Percentiles rank a stretch among this genome's conserved stretches.
These are phyloP conservation scores for Helminthosporium solani DNA, from an alignment of 2,329 filamentous ascomycete species.

Conservation along the genomic window DNA sequence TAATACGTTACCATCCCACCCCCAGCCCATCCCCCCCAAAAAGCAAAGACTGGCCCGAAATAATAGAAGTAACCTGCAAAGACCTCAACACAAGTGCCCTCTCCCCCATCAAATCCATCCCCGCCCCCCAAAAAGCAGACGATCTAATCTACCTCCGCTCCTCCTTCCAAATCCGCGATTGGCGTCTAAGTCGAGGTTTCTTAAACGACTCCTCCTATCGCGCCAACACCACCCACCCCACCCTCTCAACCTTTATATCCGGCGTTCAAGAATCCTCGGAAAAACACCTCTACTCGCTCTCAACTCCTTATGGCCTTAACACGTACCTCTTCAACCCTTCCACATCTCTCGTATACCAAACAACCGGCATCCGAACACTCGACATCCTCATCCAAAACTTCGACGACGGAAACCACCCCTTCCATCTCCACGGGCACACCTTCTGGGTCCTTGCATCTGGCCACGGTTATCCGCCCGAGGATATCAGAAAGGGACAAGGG, in stretches of 20 bases:
- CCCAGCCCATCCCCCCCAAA: slow-evolving; percentile 22
- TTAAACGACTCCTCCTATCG: slow-evolving; percentile 60
- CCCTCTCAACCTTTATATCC: slow-evolving; percentile 53
- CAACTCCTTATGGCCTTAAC: slow-evolving; percentile 19
- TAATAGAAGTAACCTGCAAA: slow-evolving; percentile 51
- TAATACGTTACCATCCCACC: slow-evolving; percentile 48
- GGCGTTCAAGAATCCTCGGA: slow-evolving; percentile 40
- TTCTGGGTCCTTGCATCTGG: slow-evolving; percentile 63
- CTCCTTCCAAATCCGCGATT: slow-evolving; percentile 61
- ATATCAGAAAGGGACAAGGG: slow-evolving; percentile 24
- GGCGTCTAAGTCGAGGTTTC: slow-evolving; percentile 59
- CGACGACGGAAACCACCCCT: slow-evolving; percentile 46
- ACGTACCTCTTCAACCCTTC: slow-evolving; percentile 26
- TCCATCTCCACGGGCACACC: slow-evolving; percentile 57
- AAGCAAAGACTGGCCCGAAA: slow-evolving; percentile 54
- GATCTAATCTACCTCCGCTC: slow-evolving; percentile 57
- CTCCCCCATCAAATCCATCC: slow-evolving; percentile 45
- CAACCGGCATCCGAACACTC: slow-evolving; percentile 36
- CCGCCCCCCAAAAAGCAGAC: slow-evolving; percentile 52
- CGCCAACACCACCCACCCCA: slow-evolving; percentile 50
- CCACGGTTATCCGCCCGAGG: slow-evolving; percentile 22
- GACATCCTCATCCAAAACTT: slow-evolving; percentile 41
- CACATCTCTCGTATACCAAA: slow-evolving; percentile 41
- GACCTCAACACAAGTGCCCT: slow-evolving; percentile 54
- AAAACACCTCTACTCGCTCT: slow-evolving; percentile 20